Conservation (phyloP, 352 stramenopile genomes). For the Phytophthora foliorum region DNA sequence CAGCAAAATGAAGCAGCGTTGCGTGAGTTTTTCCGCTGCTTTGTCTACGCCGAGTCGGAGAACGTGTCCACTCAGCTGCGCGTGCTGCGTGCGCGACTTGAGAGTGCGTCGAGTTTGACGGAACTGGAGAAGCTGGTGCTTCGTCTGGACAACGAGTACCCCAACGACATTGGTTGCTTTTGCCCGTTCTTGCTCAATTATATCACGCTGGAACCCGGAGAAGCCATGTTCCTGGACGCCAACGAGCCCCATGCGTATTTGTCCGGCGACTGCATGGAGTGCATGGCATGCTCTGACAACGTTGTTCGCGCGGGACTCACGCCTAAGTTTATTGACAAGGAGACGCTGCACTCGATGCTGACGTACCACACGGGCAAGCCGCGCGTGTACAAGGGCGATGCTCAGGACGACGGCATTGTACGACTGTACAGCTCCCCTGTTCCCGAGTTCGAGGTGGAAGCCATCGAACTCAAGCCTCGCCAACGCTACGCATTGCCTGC, state of each 20-base stretch:
- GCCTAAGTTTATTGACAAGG: slow-evolving; percentile 99
- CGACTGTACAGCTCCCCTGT: slow-evolving; percentile 92
- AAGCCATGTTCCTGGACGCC: slow-evolving; percentile 98
- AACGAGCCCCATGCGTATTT: slow-evolving; percentile 99
- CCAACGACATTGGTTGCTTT: slow-evolving; percentile 97
- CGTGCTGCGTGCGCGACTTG: slow-evolving; percentile 82
- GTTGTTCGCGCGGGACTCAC: slow-evolving; percentile 98
- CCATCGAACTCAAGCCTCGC: slow-evolving; percentile 48
- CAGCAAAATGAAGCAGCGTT: slow-evolving; percentile 56
- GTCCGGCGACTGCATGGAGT: slow-evolving; percentile 96
- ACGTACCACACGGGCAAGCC: slow-evolving; percentile 90
- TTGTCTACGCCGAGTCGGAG: slow-evolving; percentile 80
- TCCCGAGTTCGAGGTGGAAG: slow-evolving; percentile 93
- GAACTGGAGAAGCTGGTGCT: slow-evolving; percentile 88
- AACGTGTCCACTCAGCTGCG: slow-evolving; percentile 80
- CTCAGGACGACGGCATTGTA: slow-evolving; percentile 50
- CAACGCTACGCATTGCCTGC: slow-evolving; percentile 48
- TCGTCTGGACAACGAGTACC: slow-evolving; percentile 95
- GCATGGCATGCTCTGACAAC: slow-evolving; percentile 99
- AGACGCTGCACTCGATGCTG: slow-evolving; percentile 97
- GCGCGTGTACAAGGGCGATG: slow-evolving; percentile 38
- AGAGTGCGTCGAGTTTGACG: slow-evolving; percentile 39
- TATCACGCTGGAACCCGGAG: slow-evolving; percentile 94
- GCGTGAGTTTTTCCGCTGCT: slow-evolving; percentile 78
- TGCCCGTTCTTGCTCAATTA: slow-evolving; percentile 99